Evolutionary conservation across 345 rosid species (phyloP).

Genomic region (Eucalyptus marginata): DNA sequence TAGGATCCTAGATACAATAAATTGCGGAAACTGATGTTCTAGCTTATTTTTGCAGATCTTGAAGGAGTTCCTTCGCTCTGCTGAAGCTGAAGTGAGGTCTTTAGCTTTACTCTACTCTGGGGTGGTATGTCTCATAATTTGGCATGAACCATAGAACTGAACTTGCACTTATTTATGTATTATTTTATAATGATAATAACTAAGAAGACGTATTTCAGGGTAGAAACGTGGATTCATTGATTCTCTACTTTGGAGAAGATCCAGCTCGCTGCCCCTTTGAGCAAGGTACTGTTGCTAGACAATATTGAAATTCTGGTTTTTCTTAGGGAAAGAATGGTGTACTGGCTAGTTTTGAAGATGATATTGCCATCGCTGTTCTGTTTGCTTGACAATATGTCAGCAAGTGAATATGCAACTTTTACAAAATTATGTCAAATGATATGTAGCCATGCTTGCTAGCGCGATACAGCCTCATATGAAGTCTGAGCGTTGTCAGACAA

Average conservation of each 20-base stretch:
- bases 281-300: constrained; percentile 41
- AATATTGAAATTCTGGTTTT: neutral
- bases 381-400: neutral
- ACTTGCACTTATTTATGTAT: neutral
- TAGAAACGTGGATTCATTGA: constrained; percentile 74
- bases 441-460: neutral
- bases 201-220: constrained; percentile 31
- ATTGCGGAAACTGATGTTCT: neutral
- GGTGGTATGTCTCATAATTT: constrained; percentile 42
- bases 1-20: neutral
- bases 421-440: neutral
- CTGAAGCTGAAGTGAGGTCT: constrained; percentile 80
- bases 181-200: neutral
- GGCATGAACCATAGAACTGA: neutral
- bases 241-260: constrained; percentile 94
- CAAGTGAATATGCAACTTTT: neutral
- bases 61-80: constrained; percentile 67
- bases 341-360: neutral
- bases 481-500: neutral
- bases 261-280: constrained; percentile 88
- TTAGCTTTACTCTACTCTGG: constrained; percentile 73
- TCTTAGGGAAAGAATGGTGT: neutral
- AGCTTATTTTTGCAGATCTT: constrained; percentile 25
- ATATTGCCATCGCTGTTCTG: neutral
- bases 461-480: neutral